Evolutionary conservation across 1,284 basidiomycete species (phyloP).

Genomic region (Lentinula novae-zelandiae): DNA sequence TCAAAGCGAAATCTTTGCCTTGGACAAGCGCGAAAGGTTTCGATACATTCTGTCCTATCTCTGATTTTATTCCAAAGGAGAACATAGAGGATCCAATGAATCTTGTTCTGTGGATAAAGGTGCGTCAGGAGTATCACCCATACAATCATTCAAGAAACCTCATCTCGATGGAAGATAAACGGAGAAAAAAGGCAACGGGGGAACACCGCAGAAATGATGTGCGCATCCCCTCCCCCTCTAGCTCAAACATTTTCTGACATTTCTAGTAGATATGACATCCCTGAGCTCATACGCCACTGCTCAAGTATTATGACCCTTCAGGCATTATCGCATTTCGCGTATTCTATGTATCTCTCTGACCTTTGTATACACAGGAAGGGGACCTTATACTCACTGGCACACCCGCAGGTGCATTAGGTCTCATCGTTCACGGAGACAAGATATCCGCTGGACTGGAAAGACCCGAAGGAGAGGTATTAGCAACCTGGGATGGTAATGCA

Average conservation of each 20-base stretch:
- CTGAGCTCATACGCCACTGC: background rate
- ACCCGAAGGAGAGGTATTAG: background rate
- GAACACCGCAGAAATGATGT: background rate
- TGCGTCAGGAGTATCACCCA: background rate
- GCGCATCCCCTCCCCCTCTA: background rate
- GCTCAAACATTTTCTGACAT: too few species aligned
- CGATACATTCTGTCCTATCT: conserved; percentile 4
- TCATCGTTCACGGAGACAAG: conserved; percentile 72
- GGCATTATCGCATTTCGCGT: background rate
- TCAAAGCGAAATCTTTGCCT: conserved; percentile 1
- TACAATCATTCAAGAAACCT: background rate
- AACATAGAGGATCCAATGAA: background rate
- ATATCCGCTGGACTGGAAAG: conserved; percentile 31
- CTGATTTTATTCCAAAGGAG: background rate
- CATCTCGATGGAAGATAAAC: background rate
- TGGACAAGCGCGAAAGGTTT: conserved; percentile 2
- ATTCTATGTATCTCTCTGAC: background rate
- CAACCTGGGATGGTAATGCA: background rate
- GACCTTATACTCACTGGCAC: conserved; percentile 87
- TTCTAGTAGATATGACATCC: background rate
- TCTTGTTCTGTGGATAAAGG: background rate
- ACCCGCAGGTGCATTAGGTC: conserved; percentile 81
- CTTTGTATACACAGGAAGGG: conserved; percentile 58
- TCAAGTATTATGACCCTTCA: conserved; percentile 3
- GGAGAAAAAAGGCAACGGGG: background rate